Evolutionary conservation across 2,329 filamentous ascomycete genomes (phyloP).

Genomic region (Metarhizium guizhouense): DNA sequence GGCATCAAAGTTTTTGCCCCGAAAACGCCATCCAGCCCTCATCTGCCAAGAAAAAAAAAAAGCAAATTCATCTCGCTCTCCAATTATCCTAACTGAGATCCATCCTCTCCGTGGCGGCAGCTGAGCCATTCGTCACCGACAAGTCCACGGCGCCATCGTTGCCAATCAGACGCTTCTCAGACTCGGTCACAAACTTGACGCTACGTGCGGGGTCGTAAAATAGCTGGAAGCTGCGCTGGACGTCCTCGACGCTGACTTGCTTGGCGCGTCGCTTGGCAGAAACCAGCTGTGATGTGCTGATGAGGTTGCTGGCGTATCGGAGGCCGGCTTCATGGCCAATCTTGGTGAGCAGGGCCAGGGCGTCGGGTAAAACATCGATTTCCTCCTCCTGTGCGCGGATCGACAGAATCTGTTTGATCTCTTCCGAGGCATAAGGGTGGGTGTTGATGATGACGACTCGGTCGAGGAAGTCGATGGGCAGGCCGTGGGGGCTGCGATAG

Average conservation of each 20-base stretch:
- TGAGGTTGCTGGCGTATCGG: constrained; percentile 94
- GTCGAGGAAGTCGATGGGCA: constrained; percentile 93
- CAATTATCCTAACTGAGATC: constrained; percentile 29
- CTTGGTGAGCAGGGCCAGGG: constrained; percentile 87
- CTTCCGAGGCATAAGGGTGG: constrained; percentile 69
- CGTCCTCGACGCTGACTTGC: constrained; percentile 77
- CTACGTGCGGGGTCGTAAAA: constrained; percentile 88
- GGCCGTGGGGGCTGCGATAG: constrained; percentile 85
- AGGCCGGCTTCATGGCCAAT: constrained; percentile 89
- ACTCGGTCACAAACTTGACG: constrained; percentile 82
- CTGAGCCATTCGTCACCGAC: constrained; percentile 32
- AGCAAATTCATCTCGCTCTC: not conserved
- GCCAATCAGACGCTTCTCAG: constrained; percentile 87
- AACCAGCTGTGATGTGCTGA: constrained; percentile 86
- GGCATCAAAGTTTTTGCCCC: constrained; percentile 6
- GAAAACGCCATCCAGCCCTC: constrained; percentile 22
- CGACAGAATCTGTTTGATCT: constrained; percentile 85
- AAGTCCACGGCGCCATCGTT: constrained; percentile 76
- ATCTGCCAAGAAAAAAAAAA: constrained; percentile 5
- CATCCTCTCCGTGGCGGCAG: constrained; percentile 30
- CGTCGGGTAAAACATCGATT: constrained; percentile 82
- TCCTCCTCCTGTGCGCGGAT: constrained; percentile 95
- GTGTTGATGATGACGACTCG: constrained; percentile 95
- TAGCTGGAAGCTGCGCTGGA: constrained; percentile 85
- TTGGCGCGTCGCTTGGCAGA: constrained; percentile 77